Conservation (phyloP, 108 stramenopile genomes). For the Nannochloropsis oceanica region DNA sequence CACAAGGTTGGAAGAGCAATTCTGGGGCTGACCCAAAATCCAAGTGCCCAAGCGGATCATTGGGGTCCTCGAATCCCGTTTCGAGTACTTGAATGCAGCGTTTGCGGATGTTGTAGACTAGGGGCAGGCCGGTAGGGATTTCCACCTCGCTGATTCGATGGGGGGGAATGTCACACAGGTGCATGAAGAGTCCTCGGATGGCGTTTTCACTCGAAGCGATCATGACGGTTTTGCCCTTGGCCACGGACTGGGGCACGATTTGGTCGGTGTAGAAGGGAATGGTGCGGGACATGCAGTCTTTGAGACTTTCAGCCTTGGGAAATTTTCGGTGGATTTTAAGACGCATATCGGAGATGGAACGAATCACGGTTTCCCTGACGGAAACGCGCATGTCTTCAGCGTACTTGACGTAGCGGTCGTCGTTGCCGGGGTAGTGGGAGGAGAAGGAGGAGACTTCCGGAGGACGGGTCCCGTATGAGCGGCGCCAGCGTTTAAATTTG, state of each 20-base stretch:
- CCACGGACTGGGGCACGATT: slow-evolving; percentile 2
- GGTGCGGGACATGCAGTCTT: slow-evolving; percentile 15
- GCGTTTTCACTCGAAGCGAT: slow-evolving; percentile 5
- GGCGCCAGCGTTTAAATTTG: slow-evolving; percentile 51
- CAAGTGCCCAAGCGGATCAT: slow-evolving; percentile 58
- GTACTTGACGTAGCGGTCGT: slow-evolving; percentile 60
- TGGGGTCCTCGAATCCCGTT: slow-evolving; percentile 49
- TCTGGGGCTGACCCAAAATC: slow-evolving; percentile 64
- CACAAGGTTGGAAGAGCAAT: slow-evolving; percentile 60
- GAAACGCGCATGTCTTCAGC: slow-evolving; percentile 56
- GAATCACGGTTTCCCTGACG: slow-evolving; percentile 51
- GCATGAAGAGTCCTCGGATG: slow-evolving; percentile 13
- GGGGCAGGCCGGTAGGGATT: slow-evolving; percentile 11
- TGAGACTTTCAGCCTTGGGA: slow-evolving; percentile 45
- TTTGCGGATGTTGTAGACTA: slow-evolving; percentile 37
- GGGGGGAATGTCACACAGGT: slow-evolving; percentile 9
- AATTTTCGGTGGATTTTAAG: slow-evolving; percentile 54
- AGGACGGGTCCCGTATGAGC: slow-evolving; percentile 58
- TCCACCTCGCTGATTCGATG: slow-evolving; percentile 3
- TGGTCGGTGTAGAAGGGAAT: slow-evolving; percentile 9
- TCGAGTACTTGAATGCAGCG: slow-evolving; percentile 65
- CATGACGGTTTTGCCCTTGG: slow-evolving; percentile 2
- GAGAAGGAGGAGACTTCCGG: slow-evolving; percentile 56
- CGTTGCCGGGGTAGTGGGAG: slow-evolving; percentile 67
- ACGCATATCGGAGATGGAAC: slow-evolving; percentile 53